These are phyloP conservation scores for Eucalyptus sp. DNA, from an alignment of 345 rosid genomes.

Conservation along the genomic window DNA sequence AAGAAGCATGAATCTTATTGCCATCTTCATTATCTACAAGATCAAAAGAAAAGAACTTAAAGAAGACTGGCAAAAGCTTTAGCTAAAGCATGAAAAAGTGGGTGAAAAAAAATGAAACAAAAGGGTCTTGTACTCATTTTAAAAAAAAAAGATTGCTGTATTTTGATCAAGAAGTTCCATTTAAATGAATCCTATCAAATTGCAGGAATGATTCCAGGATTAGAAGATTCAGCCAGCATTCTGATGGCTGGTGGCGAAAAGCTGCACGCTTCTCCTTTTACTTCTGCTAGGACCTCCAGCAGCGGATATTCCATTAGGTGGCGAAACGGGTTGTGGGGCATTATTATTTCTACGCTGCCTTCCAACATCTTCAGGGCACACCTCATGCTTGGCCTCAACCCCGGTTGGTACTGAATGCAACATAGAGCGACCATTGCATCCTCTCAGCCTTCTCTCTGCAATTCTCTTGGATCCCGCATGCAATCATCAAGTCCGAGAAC, in stretches of 20 bases:
- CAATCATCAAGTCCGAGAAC: neutral
- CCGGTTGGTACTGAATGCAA: neutral
- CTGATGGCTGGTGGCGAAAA: neutral
- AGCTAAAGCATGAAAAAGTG: neutral
- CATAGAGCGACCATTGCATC: neutral
- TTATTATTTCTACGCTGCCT: neutral
- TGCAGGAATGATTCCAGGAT: neutral
- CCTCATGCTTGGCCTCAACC: conserved; percentile 2
- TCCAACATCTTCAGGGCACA: conserved; percentile 6
- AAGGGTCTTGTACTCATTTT: no score
- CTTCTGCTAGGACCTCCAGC: neutral
- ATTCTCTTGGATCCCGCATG: neutral
- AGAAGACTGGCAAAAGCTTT: neutral
- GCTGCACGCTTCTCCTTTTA: neutral
- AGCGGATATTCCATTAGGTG: neutral
- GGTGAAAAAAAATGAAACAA: no score
- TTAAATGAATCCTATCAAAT: neutral
- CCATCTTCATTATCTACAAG: neutral
- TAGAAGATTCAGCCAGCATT: neutral
- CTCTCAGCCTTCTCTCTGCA: neutral
- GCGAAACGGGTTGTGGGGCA: neutral
- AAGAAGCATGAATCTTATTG: neutral
- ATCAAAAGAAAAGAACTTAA: neutral
- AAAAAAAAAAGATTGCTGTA: no score
- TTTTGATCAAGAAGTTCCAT: neutral